Evolutionary conservation across 2,329 filamentous ascomycete species (phyloP).

Genomic region (Venturia pyrina): DNA sequence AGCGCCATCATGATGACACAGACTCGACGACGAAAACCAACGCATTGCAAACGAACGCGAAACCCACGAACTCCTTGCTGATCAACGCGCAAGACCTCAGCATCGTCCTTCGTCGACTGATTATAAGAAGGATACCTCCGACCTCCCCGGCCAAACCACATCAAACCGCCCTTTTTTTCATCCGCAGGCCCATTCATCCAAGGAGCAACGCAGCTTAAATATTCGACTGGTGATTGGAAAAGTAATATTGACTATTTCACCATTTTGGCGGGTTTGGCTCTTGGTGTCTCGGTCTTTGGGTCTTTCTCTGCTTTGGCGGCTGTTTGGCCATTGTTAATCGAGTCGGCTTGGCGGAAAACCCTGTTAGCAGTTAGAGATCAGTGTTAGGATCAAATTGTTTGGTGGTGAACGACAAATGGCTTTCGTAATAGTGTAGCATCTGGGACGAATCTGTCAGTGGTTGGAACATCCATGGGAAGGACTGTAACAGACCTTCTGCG

Average conservation of each 20-base stretch:
- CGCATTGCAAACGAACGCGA: background rate
- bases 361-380: slow-evolving; percentile 1
- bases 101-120: background rate
- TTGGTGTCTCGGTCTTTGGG: background rate
- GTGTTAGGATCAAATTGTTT: background rate
- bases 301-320: background rate
- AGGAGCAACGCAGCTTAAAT: background rate
- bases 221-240: background rate
- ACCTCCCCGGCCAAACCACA: background rate
- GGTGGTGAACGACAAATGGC: slow-evolving; percentile 22
- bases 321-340: background rate
- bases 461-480: background rate
- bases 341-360: background rate
- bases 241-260: background rate
- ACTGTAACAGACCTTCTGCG: slow-evolving; percentile 52
- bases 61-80: background rate
- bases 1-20: background rate
- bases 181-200: background rate
- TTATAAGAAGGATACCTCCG: too few species aligned
- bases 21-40: background rate
- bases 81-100: background rate
- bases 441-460: slow-evolving; percentile 2
- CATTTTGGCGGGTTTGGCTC: background rate
- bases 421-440: slow-evolving; percentile 28
- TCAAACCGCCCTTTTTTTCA: background rate